Percentiles rank a stretch among this genome's conserved stretches.
phyloP scores from a whole-genome alignment of 192 early-diverging fungal genomes.

The Coemansia sp. region DNA sequence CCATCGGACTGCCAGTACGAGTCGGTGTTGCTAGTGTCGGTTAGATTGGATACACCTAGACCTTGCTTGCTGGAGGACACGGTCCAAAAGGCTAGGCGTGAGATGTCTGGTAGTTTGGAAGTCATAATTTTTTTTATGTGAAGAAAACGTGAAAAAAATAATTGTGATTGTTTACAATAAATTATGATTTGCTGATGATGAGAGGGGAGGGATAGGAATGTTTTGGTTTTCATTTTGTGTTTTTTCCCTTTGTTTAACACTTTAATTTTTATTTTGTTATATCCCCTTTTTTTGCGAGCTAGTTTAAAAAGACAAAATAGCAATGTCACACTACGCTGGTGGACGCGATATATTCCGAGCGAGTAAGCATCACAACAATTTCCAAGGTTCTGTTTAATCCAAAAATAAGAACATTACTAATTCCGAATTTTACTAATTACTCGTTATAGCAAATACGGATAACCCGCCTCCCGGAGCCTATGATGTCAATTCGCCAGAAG shows the following conservation, averaged over 20 bases:
- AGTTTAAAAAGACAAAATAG: neutral
- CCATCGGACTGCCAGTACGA: conserved; percentile 57
- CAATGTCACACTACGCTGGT: conserved; percentile 44
- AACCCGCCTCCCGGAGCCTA: conserved; percentile 47
- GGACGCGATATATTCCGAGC: conserved; percentile 43
- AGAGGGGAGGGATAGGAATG: neutral
- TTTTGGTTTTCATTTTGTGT: conserved; percentile 4
- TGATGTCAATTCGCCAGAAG: conserved; percentile 40
- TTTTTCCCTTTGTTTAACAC: conserved; percentile 9
- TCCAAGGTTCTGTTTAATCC: neutral
- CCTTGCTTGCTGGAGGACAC: conserved; percentile 46
- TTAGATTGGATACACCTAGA: conserved; percentile 25
- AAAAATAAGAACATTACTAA: neutral
- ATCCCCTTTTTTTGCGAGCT: neutral
- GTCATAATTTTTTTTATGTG: neutral
- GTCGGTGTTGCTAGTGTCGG: conserved; percentile 18
- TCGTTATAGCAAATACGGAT: conserved; percentile 40
- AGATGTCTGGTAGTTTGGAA: conserved; percentile 24
- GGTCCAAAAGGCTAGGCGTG: conserved; percentile 22
- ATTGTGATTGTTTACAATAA: conserved; percentile 19
- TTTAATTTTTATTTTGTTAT: conserved; percentile 11
- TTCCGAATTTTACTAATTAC: neutral
- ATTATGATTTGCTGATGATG: neutral
- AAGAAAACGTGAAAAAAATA: neutral
- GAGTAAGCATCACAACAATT: conserved; percentile 27